phyloP scores from a whole-genome alignment of 2,329 filamentous ascomycete species.

The Cephalotrichum gorgonifer region DNA sequence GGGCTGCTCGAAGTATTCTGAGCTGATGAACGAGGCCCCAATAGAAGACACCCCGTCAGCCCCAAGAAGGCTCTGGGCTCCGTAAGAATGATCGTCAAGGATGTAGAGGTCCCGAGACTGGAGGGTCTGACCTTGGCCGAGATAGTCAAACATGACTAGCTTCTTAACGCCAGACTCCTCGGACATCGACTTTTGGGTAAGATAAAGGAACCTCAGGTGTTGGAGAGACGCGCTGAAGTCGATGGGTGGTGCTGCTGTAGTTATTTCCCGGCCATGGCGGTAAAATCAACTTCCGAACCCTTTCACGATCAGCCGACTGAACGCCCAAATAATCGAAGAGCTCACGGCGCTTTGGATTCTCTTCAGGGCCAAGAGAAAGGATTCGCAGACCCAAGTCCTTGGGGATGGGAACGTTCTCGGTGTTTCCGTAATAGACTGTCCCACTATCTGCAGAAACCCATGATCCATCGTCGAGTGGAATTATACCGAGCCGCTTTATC shows the following conservation, averaged over 20 bases:
- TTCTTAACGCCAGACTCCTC: background rate
- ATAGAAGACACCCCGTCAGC: background rate
- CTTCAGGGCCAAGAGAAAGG: background rate
- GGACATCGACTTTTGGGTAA: background rate
- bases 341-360: background rate
- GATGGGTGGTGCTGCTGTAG: background rate
- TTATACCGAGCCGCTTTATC: background rate
- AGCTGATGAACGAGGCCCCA: background rate
- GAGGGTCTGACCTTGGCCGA: background rate
- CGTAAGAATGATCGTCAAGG: conserved; percentile 1
- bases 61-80: background rate
- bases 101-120: background rate
- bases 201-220: conserved; percentile 1
- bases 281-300: background rate
- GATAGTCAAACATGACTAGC: background rate
- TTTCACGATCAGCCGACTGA: background rate
- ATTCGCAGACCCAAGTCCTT: background rate
- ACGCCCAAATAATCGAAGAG: background rate
- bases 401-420: background rate
- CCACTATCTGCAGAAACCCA: background rate
- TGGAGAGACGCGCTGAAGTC: background rate
- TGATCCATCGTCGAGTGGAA: background rate
- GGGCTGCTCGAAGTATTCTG: background rate
- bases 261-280: background rate
- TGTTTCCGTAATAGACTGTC: background rate